Base-by-base conservation (phyloP, 768 basidiomycete genomes). In the Mycena metata region DNA sequence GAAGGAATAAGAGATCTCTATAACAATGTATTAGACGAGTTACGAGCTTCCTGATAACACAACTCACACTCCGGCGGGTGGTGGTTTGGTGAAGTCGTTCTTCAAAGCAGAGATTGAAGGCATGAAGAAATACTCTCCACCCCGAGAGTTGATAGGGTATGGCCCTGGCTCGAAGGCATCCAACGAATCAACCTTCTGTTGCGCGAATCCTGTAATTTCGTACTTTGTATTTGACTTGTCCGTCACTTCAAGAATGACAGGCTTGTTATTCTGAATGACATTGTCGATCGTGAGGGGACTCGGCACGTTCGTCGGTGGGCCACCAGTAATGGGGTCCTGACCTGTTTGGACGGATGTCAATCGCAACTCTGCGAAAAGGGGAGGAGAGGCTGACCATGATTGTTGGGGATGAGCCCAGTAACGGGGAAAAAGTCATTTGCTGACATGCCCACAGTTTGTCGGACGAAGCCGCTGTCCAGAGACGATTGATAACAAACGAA, bases 401-500 rank as follows among this genome's bases (percentile, higher is more conserved):
- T 66, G 57, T 60, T 16, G 12, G 74, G 76, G 17, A 67, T 21
- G 17, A 74, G 57, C 30, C 63, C 47, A 10, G 67, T 60, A 5
- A 55, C 35, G 11, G 75, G 76, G 61, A 75, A 76, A 47, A 64
- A 75, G 42, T 76, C 73, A 49, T 78, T 76, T 36, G 65, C 65
- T 2, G 70, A 73, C 42, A 69, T 74, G 15, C 45, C 58, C 12
- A 17, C 21, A 21, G 76, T 71, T 56, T 79, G 78, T 43, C 75
- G 78, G 26, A 72, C 46, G 72, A 83, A 83, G 19, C 83, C 83
- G 19, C 76, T 70, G 58, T 73, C 68, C 64, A 83, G 69, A 19
- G 66, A 60, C 11, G 80, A 78, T 65, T 82, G 81, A 71, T 84
- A 84, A 51, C 76, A 78, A 36, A 77, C 71, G 64, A 81, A 81